These are phyloP conservation scores for Ceriops decandra DNA, from an alignment of 345 rosid species.

Conservation along the genomic window DNA sequence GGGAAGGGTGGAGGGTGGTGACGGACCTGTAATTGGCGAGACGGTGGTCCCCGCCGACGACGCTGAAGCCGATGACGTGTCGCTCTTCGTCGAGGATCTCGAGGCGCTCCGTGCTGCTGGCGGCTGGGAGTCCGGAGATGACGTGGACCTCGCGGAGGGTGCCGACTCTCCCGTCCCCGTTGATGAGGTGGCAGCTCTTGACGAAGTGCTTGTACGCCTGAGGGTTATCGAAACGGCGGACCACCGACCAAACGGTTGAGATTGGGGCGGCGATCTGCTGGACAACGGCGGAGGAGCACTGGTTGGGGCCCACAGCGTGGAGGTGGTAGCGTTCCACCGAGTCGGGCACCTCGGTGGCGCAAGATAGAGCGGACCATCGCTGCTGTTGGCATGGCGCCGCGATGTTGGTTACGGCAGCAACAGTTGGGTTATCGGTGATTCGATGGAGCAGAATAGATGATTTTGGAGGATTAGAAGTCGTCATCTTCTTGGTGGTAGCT, in stretches of 20 bases:
- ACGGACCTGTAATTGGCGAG: slow-evolving; percentile 38
- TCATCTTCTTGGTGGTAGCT: slow-evolving; percentile 6
- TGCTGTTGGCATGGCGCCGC: slow-evolving; percentile 7
- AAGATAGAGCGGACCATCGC: slow-evolving; percentile 27
- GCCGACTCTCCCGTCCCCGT: slow-evolving; percentile 30
- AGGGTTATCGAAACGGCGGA: slow-evolving; percentile 33
- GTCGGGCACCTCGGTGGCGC: slow-evolving; percentile 23
- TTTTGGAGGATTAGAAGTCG: slow-evolving; percentile 26
- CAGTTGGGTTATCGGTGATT: slow-evolving; percentile 18
- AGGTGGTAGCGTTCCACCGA: slow-evolving; percentile 21
- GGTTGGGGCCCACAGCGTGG: slow-evolving; percentile 28
- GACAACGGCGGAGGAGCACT: slow-evolving; percentile 31
- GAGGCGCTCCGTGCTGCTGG: slow-evolving; percentile 29
- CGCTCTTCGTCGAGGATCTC: slow-evolving; percentile 40
- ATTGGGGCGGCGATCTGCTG: slow-evolving; percentile 34
- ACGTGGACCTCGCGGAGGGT: slow-evolving; percentile 34
- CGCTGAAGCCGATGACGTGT: slow-evolving; percentile 32
- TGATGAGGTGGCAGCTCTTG: slow-evolving; percentile 33
- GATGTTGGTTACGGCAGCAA: slow-evolving; percentile 6
- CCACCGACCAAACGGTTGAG: slow-evolving; percentile 35
- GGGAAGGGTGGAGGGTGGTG: slow-evolving; percentile 28
- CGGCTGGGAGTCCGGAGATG: slow-evolving; percentile 36
- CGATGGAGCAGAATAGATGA: slow-evolving; percentile 32
- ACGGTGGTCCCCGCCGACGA: slow-evolving; percentile 37
- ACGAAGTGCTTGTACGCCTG: slow-evolving; percentile 35